Percentiles rank a stretch among this genome's conserved stretches.
These are phyloP conservation scores for Eucalyptus regnans DNA, from an alignment of 345 rosid species.

Conservation along the genomic window DNA sequence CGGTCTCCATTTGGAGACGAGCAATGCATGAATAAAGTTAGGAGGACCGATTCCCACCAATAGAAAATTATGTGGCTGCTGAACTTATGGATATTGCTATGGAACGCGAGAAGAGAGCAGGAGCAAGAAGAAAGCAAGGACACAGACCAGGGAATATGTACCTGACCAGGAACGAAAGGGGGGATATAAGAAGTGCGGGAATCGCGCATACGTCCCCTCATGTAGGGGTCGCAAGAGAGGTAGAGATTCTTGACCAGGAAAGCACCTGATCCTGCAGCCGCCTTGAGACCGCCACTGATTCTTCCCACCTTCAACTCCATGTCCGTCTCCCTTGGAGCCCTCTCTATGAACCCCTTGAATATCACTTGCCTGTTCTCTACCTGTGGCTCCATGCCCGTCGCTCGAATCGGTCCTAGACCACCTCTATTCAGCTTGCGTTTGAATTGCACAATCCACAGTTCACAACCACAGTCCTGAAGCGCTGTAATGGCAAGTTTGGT, in stretches of 20 bases:
- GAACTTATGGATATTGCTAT: background rate
- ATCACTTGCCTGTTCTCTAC: conserved; percentile 37
- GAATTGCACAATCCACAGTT: background rate
- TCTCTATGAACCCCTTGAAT: conserved; percentile 28
- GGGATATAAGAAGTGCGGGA: background rate
- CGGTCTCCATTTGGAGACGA: background rate
- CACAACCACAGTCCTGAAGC: background rate
- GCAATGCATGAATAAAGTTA: background rate
- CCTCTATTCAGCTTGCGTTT: background rate
- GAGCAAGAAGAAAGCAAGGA: background rate
- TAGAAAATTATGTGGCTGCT: background rate
- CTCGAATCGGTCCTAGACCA: background rate
- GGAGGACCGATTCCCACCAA: background rate
- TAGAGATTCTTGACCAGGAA: conserved; percentile 28
- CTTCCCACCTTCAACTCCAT: conserved; percentile 27
- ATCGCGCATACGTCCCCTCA: background rate
- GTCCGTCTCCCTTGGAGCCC: conserved; percentile 29
- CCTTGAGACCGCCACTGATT: conserved; percentile 9
- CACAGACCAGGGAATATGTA: conserved; percentile 12
- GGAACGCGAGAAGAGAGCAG: conserved; percentile 48
- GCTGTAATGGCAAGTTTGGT: background rate
- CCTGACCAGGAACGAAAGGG: background rate
- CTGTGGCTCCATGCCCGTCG: background rate
- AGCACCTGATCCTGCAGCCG: conserved; percentile 22
- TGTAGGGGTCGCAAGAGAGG: background rate